Evolutionary conservation across 1,139 yeast species (phyloP).

Genomic region (Candida neerlandica): DNA sequence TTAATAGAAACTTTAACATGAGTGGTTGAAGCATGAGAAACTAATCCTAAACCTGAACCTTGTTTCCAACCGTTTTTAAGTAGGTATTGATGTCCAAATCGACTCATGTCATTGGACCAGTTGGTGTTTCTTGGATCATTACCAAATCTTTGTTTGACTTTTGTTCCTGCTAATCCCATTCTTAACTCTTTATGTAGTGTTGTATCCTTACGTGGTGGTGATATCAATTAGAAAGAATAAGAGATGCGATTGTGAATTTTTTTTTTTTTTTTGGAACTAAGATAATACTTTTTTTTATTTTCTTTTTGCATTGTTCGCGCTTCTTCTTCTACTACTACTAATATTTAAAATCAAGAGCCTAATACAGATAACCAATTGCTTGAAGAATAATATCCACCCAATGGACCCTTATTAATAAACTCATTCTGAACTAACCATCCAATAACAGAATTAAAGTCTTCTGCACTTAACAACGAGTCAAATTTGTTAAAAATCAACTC

Average conservation of each 20-base stretch:
- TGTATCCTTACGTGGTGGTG: background rate
- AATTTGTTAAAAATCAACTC: slow-evolving; percentile 35
- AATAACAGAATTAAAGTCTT: slow-evolving; percentile 54
- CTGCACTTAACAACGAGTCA: slow-evolving; percentile 43
- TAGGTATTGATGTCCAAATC: slow-evolving; percentile 89
- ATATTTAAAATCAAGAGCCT: slow-evolving; percentile 21
- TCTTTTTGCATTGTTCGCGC: background rate
- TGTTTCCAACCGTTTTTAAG: slow-evolving; percentile 89
- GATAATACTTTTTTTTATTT: background rate
- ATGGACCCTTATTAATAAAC: slow-evolving; percentile 39
- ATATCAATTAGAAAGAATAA: background rate
- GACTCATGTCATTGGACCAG: slow-evolving; percentile 85
- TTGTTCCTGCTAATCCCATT: slow-evolving; percentile 91
- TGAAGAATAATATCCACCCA: slow-evolving; percentile 52
- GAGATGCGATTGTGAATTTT: slow-evolving; percentile 1
- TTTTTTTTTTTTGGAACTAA: slow-evolving; percentile 1
- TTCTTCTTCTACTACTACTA: background rate
- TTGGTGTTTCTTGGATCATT: slow-evolving; percentile 90
- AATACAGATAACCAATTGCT: slow-evolving; percentile 55
- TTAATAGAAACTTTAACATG: slow-evolving; percentile 83
- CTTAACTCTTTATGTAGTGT: background rate
- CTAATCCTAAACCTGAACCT: slow-evolving; percentile 83
- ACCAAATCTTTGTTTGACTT: slow-evolving; percentile 84
- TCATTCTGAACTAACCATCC: slow-evolving; percentile 58
- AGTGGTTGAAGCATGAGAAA: slow-evolving; percentile 63